Conservation (phyloP, 2,329 filamentous ascomycete species). For the Apiospora arundinis region DNA sequence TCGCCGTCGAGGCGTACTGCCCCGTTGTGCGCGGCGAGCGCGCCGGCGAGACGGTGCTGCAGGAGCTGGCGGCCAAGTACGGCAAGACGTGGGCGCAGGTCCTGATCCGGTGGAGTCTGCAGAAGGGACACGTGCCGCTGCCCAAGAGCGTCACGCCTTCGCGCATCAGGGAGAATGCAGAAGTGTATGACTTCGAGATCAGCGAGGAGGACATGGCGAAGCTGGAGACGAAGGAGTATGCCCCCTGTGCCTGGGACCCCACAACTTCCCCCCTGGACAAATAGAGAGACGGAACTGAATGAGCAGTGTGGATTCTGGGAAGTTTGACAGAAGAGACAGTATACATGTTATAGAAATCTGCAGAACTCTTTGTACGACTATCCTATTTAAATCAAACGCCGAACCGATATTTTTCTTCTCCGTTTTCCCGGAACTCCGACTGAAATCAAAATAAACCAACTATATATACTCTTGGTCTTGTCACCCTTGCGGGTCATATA, state of each 20-base stretch:
- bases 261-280: constrained; percentile 53
- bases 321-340: not conserved
- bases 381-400: not conserved
- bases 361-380: constrained; percentile 3
- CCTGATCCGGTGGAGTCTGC: constrained; percentile 80
- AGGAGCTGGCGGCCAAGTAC: constrained; percentile 72
- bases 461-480: not conserved
- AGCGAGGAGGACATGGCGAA: constrained; percentile 57
- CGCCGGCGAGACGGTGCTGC: constrained; percentile 70
- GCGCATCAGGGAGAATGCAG: constrained; percentile 69
- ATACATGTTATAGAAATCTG: not conserved
- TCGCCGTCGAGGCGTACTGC: constrained; percentile 69
- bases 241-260: constrained; percentile 64
- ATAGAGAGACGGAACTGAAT: constrained; percentile 25
- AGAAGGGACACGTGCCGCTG: constrained; percentile 76
- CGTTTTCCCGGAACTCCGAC: not conserved
- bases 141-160: constrained; percentile 75
- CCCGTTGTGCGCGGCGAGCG: constrained; percentile 72
- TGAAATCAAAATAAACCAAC: not conserved
- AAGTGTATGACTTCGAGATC: constrained; percentile 62
- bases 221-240: constrained; percentile 58
- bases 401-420: not conserved
- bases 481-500: not conserved
- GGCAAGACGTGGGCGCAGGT: constrained; percentile 78
- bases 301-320: not conserved